Base-by-base conservation (phyloP, 1,139 yeast species). In the Saccharomyces hybrid region DNA sequence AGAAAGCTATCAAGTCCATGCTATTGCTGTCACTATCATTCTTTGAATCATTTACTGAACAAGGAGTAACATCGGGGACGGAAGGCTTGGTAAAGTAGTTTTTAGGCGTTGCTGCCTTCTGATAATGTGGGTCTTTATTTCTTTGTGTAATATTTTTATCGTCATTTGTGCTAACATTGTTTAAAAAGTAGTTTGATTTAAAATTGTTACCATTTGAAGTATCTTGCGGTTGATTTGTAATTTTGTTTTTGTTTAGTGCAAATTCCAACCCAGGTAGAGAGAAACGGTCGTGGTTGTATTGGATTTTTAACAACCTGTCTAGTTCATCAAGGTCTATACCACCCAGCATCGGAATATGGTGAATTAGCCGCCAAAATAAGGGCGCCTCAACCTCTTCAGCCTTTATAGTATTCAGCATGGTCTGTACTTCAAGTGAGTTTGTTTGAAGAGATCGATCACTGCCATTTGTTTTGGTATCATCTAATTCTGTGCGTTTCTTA, bases 311-410 rank as follows among this genome's bases (percentile, higher is more conserved):
- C 11, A 55, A 51, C 49, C 65, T 58, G 55, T 66, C 61, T 13
- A 65, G 49, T 50, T 64, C 69, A 55, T 67, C 71, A 13, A 69
- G 53, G 53, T 69, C 71, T 16, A 69, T 60, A 16, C 71, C 71
- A 11, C 55, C 51, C 27, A 63, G 51, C 66, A 69, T 62, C 7
- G 72, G 71, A 5, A 67, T 46, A 9, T 41, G 44, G 51, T 68
- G 71, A n/a, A 67, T 23, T 4, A 62, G 11, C 50, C 59, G 59
- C 70, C 70, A 69, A 38, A 54, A 57, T 13, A 59, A 44, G 5
- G 69, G 62, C 2, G 67, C 55, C 3, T 56, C 46, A 14, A 59
- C 57, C 14, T 58, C 53, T 8, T 50, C 55, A 9, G 52, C 47
- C 28, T 46, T 29, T 11, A 29, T 52, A 31, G 5, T 16, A 38